A percentile compares a stretch with the other conserved stretches of the same genome.
Conservation (phyloP, 305 asterid genomes). For the Coffea humblotiana region DNA sequence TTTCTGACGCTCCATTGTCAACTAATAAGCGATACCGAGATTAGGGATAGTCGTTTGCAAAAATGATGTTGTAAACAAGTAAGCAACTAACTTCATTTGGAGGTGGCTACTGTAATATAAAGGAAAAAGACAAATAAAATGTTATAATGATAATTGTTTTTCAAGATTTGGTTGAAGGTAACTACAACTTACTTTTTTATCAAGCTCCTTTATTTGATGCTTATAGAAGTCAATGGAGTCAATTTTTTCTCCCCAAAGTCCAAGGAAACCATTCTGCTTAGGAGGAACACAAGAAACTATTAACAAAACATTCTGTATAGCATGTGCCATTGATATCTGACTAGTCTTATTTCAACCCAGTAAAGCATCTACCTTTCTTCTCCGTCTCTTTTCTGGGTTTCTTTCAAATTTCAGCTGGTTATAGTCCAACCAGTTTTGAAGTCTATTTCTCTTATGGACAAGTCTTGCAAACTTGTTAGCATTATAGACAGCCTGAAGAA, state of each 20-base stretch:
- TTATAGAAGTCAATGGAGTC: constrained; percentile 80
- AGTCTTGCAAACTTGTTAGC: constrained; percentile 83
- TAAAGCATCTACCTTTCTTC: constrained; percentile 50
- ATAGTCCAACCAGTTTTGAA: constrained; percentile 93
- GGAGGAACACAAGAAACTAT: not conserved
- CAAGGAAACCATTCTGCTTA: constrained; percentile 79
- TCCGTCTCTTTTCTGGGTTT: constrained; percentile 75
- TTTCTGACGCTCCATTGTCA: constrained; percentile 75
- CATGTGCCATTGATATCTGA: not conserved
- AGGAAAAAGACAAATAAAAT: not conserved
- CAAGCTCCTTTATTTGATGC: constrained; percentile 60
- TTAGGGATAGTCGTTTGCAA: constrained; percentile 13
- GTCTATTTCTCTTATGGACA: constrained; percentile 63
- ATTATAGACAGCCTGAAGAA: constrained; percentile 70
- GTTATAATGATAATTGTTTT: not conserved
- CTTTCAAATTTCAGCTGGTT: constrained; percentile 84
- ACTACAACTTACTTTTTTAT: constrained; percentile 48
- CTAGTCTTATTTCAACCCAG: constrained; percentile 1
- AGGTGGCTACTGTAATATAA: not conserved
- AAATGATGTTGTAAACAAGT: not conserved
- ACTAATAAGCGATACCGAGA: constrained; percentile 34
- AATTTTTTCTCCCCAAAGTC: constrained; percentile 77
- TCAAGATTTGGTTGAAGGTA: not conserved
- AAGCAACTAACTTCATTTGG: not conserved
- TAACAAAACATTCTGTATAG: not conserved